Evolutionary conservation across 1,139 yeast genomes (phyloP).

Genomic region (Geotrichum phurueaensis): DNA sequence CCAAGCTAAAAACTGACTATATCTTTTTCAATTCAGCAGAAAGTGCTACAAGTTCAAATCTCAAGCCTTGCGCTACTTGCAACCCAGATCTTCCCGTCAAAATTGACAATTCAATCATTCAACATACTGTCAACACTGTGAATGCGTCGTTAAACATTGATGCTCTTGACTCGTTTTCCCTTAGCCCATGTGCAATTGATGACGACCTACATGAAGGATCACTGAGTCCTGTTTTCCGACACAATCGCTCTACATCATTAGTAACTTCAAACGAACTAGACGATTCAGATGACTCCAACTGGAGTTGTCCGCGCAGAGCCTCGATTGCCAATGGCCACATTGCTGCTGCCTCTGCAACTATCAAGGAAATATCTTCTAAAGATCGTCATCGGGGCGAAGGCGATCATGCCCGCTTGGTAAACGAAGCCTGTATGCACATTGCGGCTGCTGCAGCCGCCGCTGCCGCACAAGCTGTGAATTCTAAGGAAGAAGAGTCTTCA

Average conservation of each 20-base stretch:
- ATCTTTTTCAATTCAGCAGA: no score
- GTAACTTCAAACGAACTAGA: no score
- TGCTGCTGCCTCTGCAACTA: conserved; percentile 24
- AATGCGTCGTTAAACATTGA: conserved; percentile 34
- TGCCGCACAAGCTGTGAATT: conserved; percentile 35
- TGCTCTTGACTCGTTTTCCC: conserved; percentile 26
- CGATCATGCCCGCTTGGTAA: conserved; percentile 66
- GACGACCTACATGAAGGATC: no score
- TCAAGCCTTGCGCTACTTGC: conserved; percentile 49
- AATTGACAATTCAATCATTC: conserved; percentile 48
- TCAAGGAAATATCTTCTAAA: conserved; percentile 1
- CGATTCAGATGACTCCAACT: no score
- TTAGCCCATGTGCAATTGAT: conserved; percentile 39
- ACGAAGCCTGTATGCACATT: conserved; percentile 76
- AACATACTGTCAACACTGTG: conserved; percentile 51
- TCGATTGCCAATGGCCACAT: conserved; percentile 31
- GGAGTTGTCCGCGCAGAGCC: conserved; percentile 22
- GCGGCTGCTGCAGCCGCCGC: conserved; percentile 72
- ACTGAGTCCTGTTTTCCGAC: background rate
- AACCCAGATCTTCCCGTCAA: conserved; percentile 34
- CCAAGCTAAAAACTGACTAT: no score
- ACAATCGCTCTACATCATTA: background rate
- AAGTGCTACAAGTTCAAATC: conserved; percentile 21
- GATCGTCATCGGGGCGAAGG: conserved; percentile 22
- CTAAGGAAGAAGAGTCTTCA: conserved; percentile 23